Percentiles rank a stretch among this genome's conserved stretches.
Conservation (phyloP, 805 yeast species). For the Yamadazyma takamatsuzukensis region DNA sequence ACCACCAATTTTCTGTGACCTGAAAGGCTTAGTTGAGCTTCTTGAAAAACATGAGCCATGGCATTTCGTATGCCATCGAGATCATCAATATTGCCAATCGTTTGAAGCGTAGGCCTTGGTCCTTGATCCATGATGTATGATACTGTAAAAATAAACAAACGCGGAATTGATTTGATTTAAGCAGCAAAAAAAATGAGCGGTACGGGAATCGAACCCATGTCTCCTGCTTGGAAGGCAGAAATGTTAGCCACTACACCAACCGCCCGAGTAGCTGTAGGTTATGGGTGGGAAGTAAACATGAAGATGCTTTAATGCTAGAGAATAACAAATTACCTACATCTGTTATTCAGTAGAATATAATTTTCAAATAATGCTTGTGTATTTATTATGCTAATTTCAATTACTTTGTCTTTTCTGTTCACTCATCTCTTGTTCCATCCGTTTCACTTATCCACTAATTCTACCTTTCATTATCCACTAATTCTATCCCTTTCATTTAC, state of each 20-base stretch:
- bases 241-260: conserved; percentile 92
- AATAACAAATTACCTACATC: too few species aligned
- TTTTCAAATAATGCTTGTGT: too few species aligned
- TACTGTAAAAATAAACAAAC: conserved; percentile 6
- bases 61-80: conserved; percentile 31
- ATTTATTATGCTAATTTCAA: too few species aligned
- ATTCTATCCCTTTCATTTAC: conserved; percentile 7
- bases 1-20: conserved; percentile 75
- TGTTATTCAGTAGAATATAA: too few species aligned
- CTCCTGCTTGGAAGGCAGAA: conserved; percentile 92
- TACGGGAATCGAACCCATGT: conserved; percentile 94
- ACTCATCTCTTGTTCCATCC: too few species aligned
- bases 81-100: conserved; percentile 6
- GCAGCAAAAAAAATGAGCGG: conserved; percentile 51
- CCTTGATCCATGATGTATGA: conserved; percentile 2
- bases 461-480: too few species aligned
- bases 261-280: conserved; percentile 51
- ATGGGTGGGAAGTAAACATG: neutral
- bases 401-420: too few species aligned
- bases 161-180: conserved; percentile 1
- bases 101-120: conserved; percentile 3
- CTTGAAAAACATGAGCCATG: conserved; percentile 70
- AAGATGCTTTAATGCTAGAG: too few species aligned
- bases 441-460: too few species aligned
- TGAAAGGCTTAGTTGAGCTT: conserved; percentile 68